Conservation (phyloP, 2,329 filamentous ascomycete species). For the Alternaria sp. region DNA sequence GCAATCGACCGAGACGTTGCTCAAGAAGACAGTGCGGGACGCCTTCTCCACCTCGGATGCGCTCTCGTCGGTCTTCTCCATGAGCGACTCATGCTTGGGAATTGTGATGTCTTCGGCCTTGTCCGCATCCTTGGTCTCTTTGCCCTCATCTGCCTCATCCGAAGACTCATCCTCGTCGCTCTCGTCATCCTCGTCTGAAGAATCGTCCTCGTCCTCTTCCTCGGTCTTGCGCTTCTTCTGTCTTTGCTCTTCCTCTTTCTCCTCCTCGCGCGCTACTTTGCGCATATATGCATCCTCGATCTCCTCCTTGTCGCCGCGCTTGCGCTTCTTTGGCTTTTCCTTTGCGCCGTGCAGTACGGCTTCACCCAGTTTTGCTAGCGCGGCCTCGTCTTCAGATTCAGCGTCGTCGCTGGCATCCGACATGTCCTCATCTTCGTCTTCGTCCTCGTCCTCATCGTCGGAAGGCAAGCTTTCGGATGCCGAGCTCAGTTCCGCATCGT, state of each 20-base stretch:
- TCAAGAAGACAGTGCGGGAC: slow-evolving; percentile 86
- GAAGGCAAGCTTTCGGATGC: slow-evolving; percentile 12
- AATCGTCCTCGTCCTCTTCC: slow-evolving; percentile 25
- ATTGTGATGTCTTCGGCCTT: slow-evolving; percentile 57
- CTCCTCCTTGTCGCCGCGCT: slow-evolving; percentile 67
- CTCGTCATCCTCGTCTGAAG: slow-evolving; percentile 17
- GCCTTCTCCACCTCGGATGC: slow-evolving; percentile 79
- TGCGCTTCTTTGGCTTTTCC: slow-evolving; percentile 48
- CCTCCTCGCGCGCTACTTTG: slow-evolving; percentile 62
- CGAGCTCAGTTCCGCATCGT: slow-evolving; percentile 27
- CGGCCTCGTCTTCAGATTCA: slow-evolving; percentile 31
- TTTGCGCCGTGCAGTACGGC: slow-evolving; percentile 35
- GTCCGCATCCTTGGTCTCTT: slow-evolving; percentile 29
- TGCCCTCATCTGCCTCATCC: slow-evolving; percentile 45
- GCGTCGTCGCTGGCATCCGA: slow-evolving; percentile 26
- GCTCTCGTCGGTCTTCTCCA: slow-evolving; percentile 47
- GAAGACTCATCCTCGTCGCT: slow-evolving; percentile 25
- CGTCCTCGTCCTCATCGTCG: slow-evolving; percentile 28
- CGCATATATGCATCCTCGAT: slow-evolving; percentile 74
- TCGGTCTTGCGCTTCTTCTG: slow-evolving; percentile 47
- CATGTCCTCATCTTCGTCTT: slow-evolving; percentile 43
- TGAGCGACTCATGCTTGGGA: slow-evolving; percentile 58
- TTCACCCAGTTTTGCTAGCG: slow-evolving; percentile 34
- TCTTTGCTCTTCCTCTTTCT: slow-evolving; percentile 47
- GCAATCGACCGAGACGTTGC: slow-evolving; percentile 84